Percentiles rank a stretch among this genome's conserved stretches.
phyloP scores from a whole-genome alignment of 2,329 filamentous ascomycete species.

The Xylaria sp. region DNA sequence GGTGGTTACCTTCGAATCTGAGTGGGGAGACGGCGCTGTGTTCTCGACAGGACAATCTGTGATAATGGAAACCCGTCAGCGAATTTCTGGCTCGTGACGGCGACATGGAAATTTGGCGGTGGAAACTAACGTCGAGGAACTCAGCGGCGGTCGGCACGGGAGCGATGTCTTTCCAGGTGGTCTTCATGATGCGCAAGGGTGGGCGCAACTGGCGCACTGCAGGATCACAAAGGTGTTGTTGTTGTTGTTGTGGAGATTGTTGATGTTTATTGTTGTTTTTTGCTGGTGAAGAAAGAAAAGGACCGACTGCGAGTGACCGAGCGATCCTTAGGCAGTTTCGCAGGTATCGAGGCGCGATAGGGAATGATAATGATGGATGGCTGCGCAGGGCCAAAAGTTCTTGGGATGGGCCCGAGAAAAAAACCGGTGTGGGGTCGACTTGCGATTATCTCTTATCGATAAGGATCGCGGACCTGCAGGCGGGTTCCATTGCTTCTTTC shows the following conservation, averaged over 20 bases:
- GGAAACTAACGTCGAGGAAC: slow-evolving; percentile 68
- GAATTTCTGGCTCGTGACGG: not conserved
- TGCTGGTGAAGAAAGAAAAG: not conserved
- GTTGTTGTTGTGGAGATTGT: not conserved
- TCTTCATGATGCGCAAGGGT: slow-evolving; percentile 46
- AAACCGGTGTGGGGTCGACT: slow-evolving; percentile 18
- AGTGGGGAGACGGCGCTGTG: slow-evolving; percentile 86
- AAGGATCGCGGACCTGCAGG: not conserved
- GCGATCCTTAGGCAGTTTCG: not conserved
- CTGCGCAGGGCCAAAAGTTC: not conserved
- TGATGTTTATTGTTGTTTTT: not conserved
- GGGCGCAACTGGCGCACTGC: slow-evolving; percentile 22
- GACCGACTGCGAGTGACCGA: slow-evolving; percentile 2
- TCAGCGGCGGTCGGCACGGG: slow-evolving; percentile 89
- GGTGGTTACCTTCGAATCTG: slow-evolving; percentile 62
- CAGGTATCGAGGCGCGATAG: slow-evolving; percentile 1
- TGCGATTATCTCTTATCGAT: slow-evolving; percentile 18
- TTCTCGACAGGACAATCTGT: slow-evolving; percentile 75
- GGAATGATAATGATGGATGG: slow-evolving; percentile 1
- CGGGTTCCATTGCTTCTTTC: not conserved
- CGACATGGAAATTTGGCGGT: not conserved
- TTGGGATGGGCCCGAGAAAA: slow-evolving; percentile 13
- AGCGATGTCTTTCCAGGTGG: slow-evolving; percentile 70
- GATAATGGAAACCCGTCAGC: slow-evolving; percentile 5
- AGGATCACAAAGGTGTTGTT: not conserved